Percentiles rank a stretch among this genome's conserved stretches.
Conservation (phyloP, 495 filamentous ascomycete genomes). For the Neurospora sp. region DNA sequence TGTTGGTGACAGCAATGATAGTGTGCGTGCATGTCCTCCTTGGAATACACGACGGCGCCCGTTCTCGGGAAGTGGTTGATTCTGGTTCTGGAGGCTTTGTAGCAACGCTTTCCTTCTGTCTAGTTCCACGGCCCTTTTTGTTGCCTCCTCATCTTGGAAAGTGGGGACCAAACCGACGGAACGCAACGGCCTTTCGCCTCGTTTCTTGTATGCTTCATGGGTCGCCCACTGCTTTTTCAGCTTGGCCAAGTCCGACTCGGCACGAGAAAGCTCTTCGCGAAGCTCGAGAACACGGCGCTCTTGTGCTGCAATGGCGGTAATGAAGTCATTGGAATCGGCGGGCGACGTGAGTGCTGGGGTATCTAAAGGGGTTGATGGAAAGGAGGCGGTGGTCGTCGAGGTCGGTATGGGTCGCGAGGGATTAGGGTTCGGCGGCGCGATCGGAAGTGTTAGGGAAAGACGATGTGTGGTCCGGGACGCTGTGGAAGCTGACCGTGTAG, state of each 20-base stretch:
- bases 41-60: slow-evolving; percentile 39
- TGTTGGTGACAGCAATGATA: slow-evolving; percentile 75
- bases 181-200: slow-evolving; percentile 48
- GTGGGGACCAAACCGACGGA: slow-evolving; percentile 23
- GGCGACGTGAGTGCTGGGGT: slow-evolving; percentile 37
- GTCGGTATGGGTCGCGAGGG: slow-evolving; percentile 35
- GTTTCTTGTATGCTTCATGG: slow-evolving; percentile 71
- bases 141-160: slow-evolving; percentile 27
- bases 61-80: slow-evolving; percentile 27
- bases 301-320: slow-evolving; percentile 83
- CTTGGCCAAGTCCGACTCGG: slow-evolving; percentile 63
- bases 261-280: slow-evolving; percentile 72
- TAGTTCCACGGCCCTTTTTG: slow-evolving; percentile 37
- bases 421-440: slow-evolving; percentile 35
- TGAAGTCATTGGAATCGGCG: slow-evolving; percentile 61
- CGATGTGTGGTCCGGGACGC: slow-evolving; percentile 59
- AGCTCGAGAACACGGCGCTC: slow-evolving; percentile 90
- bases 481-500: slow-evolving; percentile 43
- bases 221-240: slow-evolving; percentile 76
- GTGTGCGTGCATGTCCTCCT: slow-evolving; percentile 57
- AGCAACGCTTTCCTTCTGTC: slow-evolving; percentile 53
- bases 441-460: slow-evolving; percentile 71
- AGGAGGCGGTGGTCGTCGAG: slow-evolving; percentile 26
- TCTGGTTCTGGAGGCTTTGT: slow-evolving; percentile 45
- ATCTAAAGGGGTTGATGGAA: slow-evolving; percentile 40